Conservation (phyloP, 2,329 filamentous ascomycete genomes). For the Colletotrichum sp. region DNA sequence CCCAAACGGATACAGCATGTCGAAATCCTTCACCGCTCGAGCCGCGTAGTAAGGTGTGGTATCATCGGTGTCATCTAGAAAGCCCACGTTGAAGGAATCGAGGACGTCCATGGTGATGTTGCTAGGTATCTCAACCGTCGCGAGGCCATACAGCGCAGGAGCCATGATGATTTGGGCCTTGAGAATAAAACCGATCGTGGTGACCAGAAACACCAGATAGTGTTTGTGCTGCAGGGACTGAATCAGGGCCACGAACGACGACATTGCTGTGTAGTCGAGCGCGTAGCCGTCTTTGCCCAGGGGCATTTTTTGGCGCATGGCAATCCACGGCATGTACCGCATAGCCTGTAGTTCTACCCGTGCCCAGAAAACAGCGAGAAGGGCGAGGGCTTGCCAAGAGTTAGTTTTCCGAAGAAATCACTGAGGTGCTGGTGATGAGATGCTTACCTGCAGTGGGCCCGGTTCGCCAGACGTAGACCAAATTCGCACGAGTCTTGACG, state of each 20-base stretch:
- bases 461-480: background rate
- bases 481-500: background rate
- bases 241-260: background rate
- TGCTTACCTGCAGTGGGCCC: background rate
- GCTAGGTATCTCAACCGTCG: background rate
- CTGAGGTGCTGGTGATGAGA: background rate
- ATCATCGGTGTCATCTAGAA: background rate
- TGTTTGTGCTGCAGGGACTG: background rate
- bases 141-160: background rate
- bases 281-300: background rate
- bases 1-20: background rate
- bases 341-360: slow-evolving; percentile 6
- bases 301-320: background rate
- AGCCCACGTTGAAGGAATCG: background rate
- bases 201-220: background rate
- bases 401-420: background rate
- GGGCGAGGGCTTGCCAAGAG: background rate
- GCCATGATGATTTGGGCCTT: background rate
- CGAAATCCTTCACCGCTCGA: background rate
- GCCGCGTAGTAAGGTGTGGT: background rate
- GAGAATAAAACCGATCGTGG: background rate
- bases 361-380: background rate
- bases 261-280: background rate
- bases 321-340: slow-evolving; percentile 6
- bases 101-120: background rate